Percentiles rank a stretch among this genome's conserved stretches.
Conservation (phyloP, 2,329 filamentous ascomycete genomes). For the Xylaria sp. region DNA sequence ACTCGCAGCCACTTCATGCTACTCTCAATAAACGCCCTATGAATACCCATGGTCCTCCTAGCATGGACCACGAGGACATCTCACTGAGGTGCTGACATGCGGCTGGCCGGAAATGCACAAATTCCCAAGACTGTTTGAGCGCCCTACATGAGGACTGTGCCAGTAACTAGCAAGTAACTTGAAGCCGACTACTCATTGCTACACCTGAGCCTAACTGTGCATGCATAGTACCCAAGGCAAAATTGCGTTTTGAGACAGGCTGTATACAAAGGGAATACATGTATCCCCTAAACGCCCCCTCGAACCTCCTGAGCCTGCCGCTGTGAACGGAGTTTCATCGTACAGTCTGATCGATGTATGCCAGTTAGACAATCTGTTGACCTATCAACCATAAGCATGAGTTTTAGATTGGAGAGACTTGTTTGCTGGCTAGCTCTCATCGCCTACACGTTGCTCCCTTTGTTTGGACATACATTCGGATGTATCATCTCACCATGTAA, state of each 20-base stretch:
- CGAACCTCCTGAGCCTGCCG: not conserved
- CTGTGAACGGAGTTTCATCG: too few relatives aligned
- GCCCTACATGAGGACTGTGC: not conserved
- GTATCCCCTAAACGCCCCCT: not conserved
- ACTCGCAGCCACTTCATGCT: not conserved
- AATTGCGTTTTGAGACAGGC: not conserved
- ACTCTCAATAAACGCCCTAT: not conserved
- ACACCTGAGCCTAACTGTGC: not conserved
- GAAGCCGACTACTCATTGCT: not conserved
- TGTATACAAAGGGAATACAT: not conserved
- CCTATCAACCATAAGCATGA: not conserved
- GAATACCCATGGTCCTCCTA: too few relatives aligned
- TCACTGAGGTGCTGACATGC: not conserved
- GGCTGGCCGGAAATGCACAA: not conserved
- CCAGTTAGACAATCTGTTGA: not conserved
- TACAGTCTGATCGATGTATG: not conserved
- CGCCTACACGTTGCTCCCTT: not conserved
- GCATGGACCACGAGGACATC: not conserved
- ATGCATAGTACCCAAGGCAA: slow-evolving; percentile 10
- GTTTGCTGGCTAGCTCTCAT: not conserved
- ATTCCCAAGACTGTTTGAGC: not conserved
- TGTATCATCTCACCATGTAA: not conserved
- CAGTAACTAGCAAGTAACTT: not conserved
- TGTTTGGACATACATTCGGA: not conserved
- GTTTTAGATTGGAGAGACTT: not conserved